Percentiles rank a stretch among this genome's conserved stretches.
Evolutionary conservation across 2,329 filamentous ascomycete genomes (phyloP).

Genomic region (Botrytis cinerea): DNA sequence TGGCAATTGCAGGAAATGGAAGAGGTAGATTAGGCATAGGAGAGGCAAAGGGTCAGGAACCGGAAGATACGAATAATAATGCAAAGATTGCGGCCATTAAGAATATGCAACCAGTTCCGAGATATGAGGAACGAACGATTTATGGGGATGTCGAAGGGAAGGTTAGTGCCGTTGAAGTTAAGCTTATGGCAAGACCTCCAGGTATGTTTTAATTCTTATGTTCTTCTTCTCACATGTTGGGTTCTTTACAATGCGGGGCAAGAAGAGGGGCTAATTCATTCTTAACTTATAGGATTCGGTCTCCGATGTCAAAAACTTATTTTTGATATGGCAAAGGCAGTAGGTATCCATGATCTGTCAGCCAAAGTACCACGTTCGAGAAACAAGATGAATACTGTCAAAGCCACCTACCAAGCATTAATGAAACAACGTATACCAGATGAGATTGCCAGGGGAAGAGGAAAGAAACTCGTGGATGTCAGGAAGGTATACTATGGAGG

Average conservation of each 20-base stretch:
- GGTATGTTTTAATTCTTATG: constrained; percentile 57
- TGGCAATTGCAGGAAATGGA: constrained; percentile 84
- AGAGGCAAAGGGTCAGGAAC: constrained; percentile 83
- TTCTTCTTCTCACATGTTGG: background rate
- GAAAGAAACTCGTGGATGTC: constrained; percentile 94
- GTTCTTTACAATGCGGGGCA: background rate
- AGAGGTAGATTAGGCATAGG: constrained; percentile 86
- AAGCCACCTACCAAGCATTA: constrained; percentile 83
- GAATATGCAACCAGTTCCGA: constrained; percentile 88
- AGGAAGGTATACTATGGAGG: constrained; percentile 97
- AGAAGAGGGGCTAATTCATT: constrained; percentile 22
- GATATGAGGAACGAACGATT: constrained; percentile 91
- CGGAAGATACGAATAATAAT: constrained; percentile 66
- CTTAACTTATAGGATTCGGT: constrained; percentile 71
- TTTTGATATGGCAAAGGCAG: constrained; percentile 88
- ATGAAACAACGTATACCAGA: constrained; percentile 84
- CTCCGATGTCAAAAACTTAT: constrained; percentile 88
- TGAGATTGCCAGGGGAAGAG: constrained; percentile 82
- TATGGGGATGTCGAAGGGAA: constrained; percentile 83
- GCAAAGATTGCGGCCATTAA: constrained; percentile 79
- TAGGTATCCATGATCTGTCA: constrained; percentile 83
- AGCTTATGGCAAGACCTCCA: constrained; percentile 80
- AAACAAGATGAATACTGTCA: constrained; percentile 98
- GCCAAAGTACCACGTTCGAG: constrained; percentile 80
- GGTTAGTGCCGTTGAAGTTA: constrained; percentile 82